Base-by-base conservation (phyloP, 1,284 basidiomycete species). In the Austroboletus novae-zelandiae region DNA sequence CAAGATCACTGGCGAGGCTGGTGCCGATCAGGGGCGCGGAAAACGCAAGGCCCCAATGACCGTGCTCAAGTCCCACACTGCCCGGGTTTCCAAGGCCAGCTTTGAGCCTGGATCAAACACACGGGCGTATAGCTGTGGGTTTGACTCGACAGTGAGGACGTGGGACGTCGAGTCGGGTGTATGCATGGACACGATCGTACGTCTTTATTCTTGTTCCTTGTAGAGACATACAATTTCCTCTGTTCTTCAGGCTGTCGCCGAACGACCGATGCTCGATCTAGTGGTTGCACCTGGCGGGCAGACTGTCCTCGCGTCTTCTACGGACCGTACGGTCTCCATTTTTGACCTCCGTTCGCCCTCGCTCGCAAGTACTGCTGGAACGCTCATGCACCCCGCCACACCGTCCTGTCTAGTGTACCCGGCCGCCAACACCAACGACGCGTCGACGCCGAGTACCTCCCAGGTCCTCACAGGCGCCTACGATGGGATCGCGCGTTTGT, bases 381-480 rank as follows among this genome's bases (percentile, higher is more conserved):
- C 72, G 8, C 79, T 95, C 51, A 56, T 74, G 31, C 90, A 93
- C 61, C 75, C 84, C 5, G 79, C 87, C 0, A 89, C 88, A 6
- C 90, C 93, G 0, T 86, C 89, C 0, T 84, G 84, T 50, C 69
- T 95, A 17, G 75, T 78, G 67, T 80, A 14, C 73, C 84, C 60
- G 4, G 56, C 31, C 9, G 1, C 20, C 44, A 15, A 45, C 34
- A 9, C 10, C 27, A 31, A 39, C 15, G 20, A 15, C 4, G 13
- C 30, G 15, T 18, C 17, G n/a, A 2, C 39, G 2, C 1, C 17
- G 27, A 35, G 30, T 7, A 32, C 39, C 9, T 27, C 35, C 0
- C 89, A 91, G 57, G 74, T 94, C 17, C 76, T 89, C 9, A 89
- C 83, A 1, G 94, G 91, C 2, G 84, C 86, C 0, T 94, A 94